These are phyloP conservation scores for Epichloe coenophiala DNA, from an alignment of 2,329 filamentous ascomycete species.

Conservation along the genomic window DNA sequence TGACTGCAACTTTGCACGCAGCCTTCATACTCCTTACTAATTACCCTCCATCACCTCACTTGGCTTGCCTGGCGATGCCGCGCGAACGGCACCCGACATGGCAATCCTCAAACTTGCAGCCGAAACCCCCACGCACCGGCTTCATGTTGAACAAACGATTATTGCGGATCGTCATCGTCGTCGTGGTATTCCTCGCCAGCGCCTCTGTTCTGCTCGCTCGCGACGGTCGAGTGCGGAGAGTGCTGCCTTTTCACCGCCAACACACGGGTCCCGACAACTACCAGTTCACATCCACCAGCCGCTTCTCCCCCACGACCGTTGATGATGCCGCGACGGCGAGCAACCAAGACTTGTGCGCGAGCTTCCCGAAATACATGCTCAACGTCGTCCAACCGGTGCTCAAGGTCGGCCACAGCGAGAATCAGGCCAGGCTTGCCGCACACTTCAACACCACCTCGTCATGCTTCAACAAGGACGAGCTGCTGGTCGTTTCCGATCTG, in stretches of 20 bases:
- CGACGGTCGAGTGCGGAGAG: neutral
- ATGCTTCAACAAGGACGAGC: slow-evolving; percentile 27
- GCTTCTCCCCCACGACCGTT: slow-evolving; percentile 17
- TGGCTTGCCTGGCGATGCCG: slow-evolving; percentile 1
- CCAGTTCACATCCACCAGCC: slow-evolving; percentile 16
- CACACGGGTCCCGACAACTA: slow-evolving; percentile 15
- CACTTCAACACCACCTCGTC: slow-evolving; percentile 39
- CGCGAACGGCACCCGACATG: neutral
- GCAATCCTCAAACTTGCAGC: slow-evolving; percentile 1
- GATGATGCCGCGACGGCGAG: slow-evolving; percentile 12
- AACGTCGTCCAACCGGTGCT: slow-evolving; percentile 19
- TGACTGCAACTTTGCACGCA: too few relatives aligned
- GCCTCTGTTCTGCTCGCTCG: neutral
- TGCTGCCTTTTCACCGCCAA: slow-evolving; percentile 10
- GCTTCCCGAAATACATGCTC: slow-evolving; percentile 19
- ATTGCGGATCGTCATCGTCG: slow-evolving; percentile 15
- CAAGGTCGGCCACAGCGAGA: slow-evolving; percentile 20
- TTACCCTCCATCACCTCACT: slow-evolving; percentile 3
- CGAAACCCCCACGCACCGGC: slow-evolving; percentile 2
- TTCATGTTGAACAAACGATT: slow-evolving; percentile 19
- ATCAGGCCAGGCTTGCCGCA: slow-evolving; percentile 15
- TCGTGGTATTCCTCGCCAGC: slow-evolving; percentile 12
- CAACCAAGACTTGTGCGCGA: slow-evolving; percentile 16
- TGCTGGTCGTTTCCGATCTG: slow-evolving; percentile 38
- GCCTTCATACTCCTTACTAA: too few relatives aligned